phyloP scores from a whole-genome alignment of 306 rosid genomes.

The Nissolia schottii region DNA sequence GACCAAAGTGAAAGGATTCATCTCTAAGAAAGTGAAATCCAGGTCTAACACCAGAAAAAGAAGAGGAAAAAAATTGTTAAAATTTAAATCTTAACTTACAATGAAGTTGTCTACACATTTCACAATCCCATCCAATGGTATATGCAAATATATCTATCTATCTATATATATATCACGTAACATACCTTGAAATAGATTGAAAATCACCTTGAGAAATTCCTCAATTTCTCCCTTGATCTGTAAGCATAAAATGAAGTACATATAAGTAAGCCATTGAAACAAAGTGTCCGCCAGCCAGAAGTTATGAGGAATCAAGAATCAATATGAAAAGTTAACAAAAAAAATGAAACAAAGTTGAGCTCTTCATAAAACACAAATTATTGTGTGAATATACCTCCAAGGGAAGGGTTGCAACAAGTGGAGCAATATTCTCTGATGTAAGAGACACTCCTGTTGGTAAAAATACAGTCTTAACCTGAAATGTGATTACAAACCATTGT shows the following conservation, averaged over 20 bases:
- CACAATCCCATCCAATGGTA: not conserved
- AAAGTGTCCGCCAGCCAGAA: not conserved
- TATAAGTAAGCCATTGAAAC: not conserved
- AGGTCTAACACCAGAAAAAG: slow-evolving; percentile 47
- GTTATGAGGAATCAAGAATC: not conserved
- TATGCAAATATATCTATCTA: too few relatives aligned
- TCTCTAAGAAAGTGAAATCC: slow-evolving; percentile 97
- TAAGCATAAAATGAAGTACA: not conserved
- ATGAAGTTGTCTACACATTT: slow-evolving; percentile 4
- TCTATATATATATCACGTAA: not conserved
- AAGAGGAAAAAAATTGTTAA: not conserved
- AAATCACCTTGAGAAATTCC: slow-evolving; percentile 66
- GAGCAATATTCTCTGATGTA: slow-evolving; percentile 63
- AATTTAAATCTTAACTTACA: not conserved
- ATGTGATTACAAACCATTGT: slow-evolving; percentile 1
- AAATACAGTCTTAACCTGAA: slow-evolving; percentile 83
- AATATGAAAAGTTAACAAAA: not conserved
- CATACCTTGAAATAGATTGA: slow-evolving; percentile 73
- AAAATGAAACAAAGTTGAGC: not conserved
- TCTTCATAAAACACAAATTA: not conserved
- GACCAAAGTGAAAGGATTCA: slow-evolving; percentile 93
- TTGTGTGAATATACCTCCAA: slow-evolving; percentile 53
- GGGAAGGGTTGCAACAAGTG: slow-evolving; percentile 85
- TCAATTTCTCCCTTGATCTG: slow-evolving; percentile 78
- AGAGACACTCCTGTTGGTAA: slow-evolving; percentile 73